phyloP scores from a whole-genome alignment of 768 basidiomycete genomes.

The Dendrothele bispora region DNA sequence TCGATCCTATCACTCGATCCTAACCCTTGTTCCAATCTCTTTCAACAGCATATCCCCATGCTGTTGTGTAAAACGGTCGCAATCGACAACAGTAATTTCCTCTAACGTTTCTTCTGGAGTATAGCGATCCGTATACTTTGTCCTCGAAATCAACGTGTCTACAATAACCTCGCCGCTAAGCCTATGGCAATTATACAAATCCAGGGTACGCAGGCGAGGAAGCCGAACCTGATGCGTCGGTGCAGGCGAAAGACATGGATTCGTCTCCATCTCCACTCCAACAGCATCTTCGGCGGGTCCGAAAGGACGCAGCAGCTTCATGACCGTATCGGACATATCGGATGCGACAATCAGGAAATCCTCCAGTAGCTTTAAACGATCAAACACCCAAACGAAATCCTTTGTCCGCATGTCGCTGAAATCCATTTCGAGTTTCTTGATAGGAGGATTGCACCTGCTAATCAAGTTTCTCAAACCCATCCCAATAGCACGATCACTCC shows the following conservation, averaged over 20 bases:
- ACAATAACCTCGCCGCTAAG: conserved; percentile 61
- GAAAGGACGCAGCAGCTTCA: conserved; percentile 55
- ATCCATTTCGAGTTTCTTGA: conserved; percentile 73
- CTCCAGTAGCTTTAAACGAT: conserved; percentile 49
- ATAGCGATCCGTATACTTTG: conserved; percentile 35
- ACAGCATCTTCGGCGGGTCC: conserved; percentile 6
- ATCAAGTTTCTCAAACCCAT: conserved; percentile 76
- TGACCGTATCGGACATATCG: conserved; percentile 77
- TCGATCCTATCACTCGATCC: conserved; percentile 1
- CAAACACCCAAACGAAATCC: conserved; percentile 72
- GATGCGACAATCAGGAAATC: conserved; percentile 77
- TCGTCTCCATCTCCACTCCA: conserved; percentile 17
- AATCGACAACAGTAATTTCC: conserved; percentile 39
- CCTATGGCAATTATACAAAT: conserved; percentile 62
- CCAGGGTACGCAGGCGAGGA: conserved; percentile 52
- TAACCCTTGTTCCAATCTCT: conserved; percentile 20
- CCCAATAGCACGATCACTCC: conserved; percentile 75
- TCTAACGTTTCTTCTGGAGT: conserved; percentile 24
- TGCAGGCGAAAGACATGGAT: conserved; percentile 4
- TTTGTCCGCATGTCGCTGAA: conserved; percentile 84
- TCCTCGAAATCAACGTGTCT: conserved; percentile 48
- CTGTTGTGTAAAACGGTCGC: conserved; percentile 31
- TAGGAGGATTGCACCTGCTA: conserved; percentile 57
- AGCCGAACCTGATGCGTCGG: conserved; percentile 38
- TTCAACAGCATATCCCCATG: conserved; percentile 29